Evolutionary conservation across 1,284 basidiomycete species (phyloP), one percentile per base, ranked within the genome.

Genomic region (Fistulina hepatica): DNA sequence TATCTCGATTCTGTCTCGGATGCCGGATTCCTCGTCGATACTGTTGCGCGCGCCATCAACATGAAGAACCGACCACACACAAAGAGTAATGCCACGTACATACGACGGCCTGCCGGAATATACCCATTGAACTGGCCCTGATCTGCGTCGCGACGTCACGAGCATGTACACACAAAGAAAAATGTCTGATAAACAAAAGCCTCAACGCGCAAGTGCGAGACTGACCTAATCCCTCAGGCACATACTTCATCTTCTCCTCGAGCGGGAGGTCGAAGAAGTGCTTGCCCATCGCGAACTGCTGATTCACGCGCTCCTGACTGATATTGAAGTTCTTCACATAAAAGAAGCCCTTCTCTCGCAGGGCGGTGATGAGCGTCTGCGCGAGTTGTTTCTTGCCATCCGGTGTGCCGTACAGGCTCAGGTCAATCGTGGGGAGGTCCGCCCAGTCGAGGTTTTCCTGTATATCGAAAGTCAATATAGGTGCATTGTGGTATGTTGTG

Each of bases 101-200:
- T 49, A 10, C 63, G 47, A 33, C 65, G 59, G 1, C 69, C 69
- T n/a, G n/a, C n/a, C n/a, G 69, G 68, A 16, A 65, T 56, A 40
- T 72, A 72, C 10, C 69, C 69, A 40, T 72, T 72, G 51, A 67
- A 70, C 37, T 56, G 40, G 3, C 69, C 69, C 24, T 65, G 54
- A 24, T 64, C 63, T 69, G 15, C 6, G n/a, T n/a, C n/a, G n/a
- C n/a, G n/a, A n/a, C n/a, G n/a, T n/a, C n/a, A n/a, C n/a, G n/a
- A n/a, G n/a, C n/a, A n/a, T n/a, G n/a, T n/a, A n/a, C n/a, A n/a
- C n/a, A n/a, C n/a, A n/a, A n/a, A n/a, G n/a, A n/a, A n/a, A n/a
- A n/a, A n/a, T n/a, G n/a, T n/a, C n/a, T n/a, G n/a, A n/a, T n/a
- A n/a, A 9, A 23, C 9, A 16, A 43, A 12, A 36, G 8, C 8